A percentile compares a stretch with the other conserved stretches of the same genome.
phyloP scores from a whole-genome alignment of 164 flowering plant genomes.

The Liquidambar formosana region DNA sequence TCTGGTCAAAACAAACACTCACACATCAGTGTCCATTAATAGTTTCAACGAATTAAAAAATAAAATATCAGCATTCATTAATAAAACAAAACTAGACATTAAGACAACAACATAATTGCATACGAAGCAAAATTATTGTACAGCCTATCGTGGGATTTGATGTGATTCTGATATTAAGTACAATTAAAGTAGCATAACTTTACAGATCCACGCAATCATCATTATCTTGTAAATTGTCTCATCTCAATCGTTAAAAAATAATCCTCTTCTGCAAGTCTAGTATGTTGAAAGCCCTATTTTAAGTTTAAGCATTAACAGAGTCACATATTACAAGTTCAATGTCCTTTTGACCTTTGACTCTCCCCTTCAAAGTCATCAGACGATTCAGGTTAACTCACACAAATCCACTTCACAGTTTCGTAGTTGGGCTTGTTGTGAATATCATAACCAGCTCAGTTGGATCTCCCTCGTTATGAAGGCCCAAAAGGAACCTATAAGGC shows the following conservation, averaged over 20 bases:
- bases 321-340: not conserved
- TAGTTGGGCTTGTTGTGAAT: too few species aligned
- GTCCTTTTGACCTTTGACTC: not conserved
- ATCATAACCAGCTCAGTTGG: too few species aligned
- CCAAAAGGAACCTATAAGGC: too few species aligned
- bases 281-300: not conserved
- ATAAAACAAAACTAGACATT: not conserved
- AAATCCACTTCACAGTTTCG: too few species aligned
- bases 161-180: not conserved
- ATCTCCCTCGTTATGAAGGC: too few species aligned
- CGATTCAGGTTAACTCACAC: not conserved
- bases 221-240: not conserved
- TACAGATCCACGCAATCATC: too few species aligned
- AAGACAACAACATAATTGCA: not conserved
- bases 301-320: not conserved
- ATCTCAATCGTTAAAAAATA: not conserved
- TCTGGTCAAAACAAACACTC: constrained; percentile 39
- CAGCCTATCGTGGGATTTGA: not conserved
- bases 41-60: too few species aligned
- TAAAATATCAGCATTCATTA: constrained; percentile 13
- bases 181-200: not conserved
- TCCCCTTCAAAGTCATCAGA: not conserved
- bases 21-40: constrained; percentile 11
- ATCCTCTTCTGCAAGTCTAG: not conserved
- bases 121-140: not conserved